phyloP scores from a whole-genome alignment of 2,329 filamentous ascomycete genomes.

The Pyricularia sp. region DNA sequence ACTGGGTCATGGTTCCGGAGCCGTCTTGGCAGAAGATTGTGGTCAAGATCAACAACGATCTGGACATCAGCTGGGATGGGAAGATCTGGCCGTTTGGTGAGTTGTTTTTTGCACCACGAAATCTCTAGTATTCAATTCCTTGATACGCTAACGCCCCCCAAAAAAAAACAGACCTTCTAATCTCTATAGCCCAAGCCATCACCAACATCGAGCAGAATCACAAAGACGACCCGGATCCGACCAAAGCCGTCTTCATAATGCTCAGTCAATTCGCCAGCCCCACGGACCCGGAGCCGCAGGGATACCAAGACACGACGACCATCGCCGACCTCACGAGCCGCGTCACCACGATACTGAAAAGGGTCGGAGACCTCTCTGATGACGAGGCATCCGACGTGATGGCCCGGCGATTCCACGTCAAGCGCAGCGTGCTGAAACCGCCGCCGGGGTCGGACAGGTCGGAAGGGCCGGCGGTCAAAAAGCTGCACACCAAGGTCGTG shows the following conservation, averaged over 20 bases:
- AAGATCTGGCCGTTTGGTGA: constrained; percentile 4
- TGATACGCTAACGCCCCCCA: background rate
- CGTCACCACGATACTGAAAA: background rate
- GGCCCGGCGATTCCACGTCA: background rate
- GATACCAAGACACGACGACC: constrained; percentile 4
- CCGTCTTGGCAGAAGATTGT: background rate
- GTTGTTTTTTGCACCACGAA: background rate
- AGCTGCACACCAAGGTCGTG: constrained; percentile 5
- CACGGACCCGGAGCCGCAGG: background rate
- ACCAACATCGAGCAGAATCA: too few relatives aligned
- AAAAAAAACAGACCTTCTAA: too few relatives aligned
- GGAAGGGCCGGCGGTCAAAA: background rate
- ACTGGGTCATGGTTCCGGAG: background rate
- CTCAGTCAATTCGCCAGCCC: background rate
- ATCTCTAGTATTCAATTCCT: background rate
- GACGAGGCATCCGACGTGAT: background rate
- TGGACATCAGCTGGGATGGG: background rate
- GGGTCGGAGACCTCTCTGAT: background rate
- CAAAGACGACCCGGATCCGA: too few relatives aligned
- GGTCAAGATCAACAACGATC: background rate
- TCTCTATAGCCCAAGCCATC: too few relatives aligned
- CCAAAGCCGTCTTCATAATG: too few relatives aligned
- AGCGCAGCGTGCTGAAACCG: background rate
- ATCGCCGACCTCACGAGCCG: background rate
- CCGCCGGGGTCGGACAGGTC: background rate